These are phyloP conservation scores for Tephrocybe sp. DNA, from an alignment of 768 basidiomycete species.

Conservation along the genomic window DNA sequence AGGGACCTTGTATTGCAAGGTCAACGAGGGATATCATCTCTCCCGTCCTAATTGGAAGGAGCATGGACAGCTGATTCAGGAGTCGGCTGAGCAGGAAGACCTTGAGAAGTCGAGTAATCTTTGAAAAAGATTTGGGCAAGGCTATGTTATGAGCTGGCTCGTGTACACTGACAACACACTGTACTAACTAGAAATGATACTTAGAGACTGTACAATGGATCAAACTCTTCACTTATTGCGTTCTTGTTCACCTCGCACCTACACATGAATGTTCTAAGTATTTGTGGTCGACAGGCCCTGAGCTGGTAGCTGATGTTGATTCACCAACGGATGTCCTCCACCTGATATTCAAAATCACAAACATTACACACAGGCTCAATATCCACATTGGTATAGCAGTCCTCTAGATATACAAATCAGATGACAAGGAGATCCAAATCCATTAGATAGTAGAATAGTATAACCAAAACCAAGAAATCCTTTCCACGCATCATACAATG, in stretches of 20 bases:
- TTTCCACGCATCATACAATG: neutral
- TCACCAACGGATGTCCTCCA: too few species aligned
- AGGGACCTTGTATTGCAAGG: slow-evolving; percentile 42
- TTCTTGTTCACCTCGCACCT: too few species aligned
- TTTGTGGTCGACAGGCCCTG: too few species aligned
- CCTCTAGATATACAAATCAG: neutral
- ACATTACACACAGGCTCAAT: neutral
- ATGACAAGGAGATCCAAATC: neutral
- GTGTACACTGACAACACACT: neutral
- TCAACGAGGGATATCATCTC: slow-evolving; percentile 50
- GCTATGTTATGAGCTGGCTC: too few species aligned
- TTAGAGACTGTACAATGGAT: too few species aligned
- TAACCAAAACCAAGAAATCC: neutral
- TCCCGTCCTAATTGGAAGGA: slow-evolving; percentile 51
- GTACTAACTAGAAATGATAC: neutral
- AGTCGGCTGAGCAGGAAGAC: slow-evolving; percentile 5
- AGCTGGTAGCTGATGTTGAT: too few species aligned
- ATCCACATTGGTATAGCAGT: too few species aligned
- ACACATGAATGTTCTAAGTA: too few species aligned
- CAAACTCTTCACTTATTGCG: too few species aligned
- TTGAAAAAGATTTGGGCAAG: slow-evolving; percentile 5
- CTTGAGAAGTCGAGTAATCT: slow-evolving; percentile 11
- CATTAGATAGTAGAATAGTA: neutral
- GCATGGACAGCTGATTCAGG: slow-evolving; percentile 5
- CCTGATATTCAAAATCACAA: too few species aligned